These are phyloP conservation scores for Annulohypoxylon truncatum DNA, from an alignment of 2,329 filamentous ascomycete species.

Conservation along the genomic window DNA sequence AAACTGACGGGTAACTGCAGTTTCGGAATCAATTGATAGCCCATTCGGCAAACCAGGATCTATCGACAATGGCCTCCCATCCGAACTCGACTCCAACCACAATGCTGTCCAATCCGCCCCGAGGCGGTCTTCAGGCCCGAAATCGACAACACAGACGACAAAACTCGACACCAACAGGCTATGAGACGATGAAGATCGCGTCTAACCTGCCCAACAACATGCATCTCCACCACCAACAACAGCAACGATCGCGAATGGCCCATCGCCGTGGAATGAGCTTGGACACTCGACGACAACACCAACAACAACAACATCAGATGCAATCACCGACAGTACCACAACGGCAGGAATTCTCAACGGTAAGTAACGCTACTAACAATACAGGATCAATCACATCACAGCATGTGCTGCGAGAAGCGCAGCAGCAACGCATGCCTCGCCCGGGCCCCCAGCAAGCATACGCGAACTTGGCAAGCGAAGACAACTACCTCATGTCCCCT, in stretches of 20 bases:
- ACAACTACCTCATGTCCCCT: slow-evolving; percentile 69
- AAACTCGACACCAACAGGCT: slow-evolving; percentile 83
- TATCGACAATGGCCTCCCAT: slow-evolving; percentile 64
- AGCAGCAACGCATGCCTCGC: slow-evolving; percentile 86
- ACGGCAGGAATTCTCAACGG: slow-evolving; percentile 63
- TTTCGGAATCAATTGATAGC: slow-evolving; percentile 58
- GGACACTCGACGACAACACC: slow-evolving; percentile 70
- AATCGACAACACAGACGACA: slow-evolving; percentile 85
- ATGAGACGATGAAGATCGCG: slow-evolving; percentile 78
- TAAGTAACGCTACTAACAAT: slow-evolving; percentile 67
- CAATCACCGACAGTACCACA: slow-evolving; percentile 48
- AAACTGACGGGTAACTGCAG: slow-evolving; percentile 50
- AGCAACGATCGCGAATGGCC: slow-evolving; percentile 54
- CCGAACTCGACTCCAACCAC: slow-evolving; percentile 78
- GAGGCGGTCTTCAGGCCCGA: slow-evolving; percentile 76
- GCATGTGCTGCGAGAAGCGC: slow-evolving; percentile 89
- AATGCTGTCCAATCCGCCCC: slow-evolving; percentile 82
- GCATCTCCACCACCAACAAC: slow-evolving; percentile 54
- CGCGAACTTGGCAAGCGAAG: slow-evolving; percentile 56
- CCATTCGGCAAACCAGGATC: slow-evolving; percentile 50
- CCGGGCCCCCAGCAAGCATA: slow-evolving; percentile 68
- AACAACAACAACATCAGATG: slow-evolving; percentile 58
- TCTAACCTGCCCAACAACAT: slow-evolving; percentile 70
- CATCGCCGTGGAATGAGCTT: slow-evolving; percentile 89
- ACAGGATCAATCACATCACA: slow-evolving; percentile 72